Evolutionary conservation across 1,284 basidiomycete species (phyloP).

Genomic region (Sanguinoderma infundibulare): DNA sequence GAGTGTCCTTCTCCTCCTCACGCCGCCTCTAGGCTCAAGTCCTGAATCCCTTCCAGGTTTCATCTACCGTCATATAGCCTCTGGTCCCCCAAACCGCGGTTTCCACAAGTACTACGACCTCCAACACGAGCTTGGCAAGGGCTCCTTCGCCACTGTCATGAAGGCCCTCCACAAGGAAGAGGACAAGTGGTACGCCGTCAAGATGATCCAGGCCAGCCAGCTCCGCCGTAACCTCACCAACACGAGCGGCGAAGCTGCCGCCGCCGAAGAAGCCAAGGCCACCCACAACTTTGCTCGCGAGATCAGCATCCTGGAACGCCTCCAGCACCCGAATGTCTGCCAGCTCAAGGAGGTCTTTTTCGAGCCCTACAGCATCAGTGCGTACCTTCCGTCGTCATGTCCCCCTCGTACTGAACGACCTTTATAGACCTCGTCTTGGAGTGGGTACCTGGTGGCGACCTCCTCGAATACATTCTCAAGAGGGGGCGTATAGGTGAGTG

Average conservation of each 20-base stretch:
- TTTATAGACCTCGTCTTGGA: constrained; percentile 75
- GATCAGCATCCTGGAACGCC: constrained; percentile 75
- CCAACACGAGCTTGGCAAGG: constrained; percentile 71
- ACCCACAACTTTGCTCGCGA: constrained; percentile 75
- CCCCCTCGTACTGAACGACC: neutral
- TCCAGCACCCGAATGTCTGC: constrained; percentile 85
- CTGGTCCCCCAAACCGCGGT: constrained; percentile 50
- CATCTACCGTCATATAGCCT: constrained; percentile 58
- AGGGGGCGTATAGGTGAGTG: constrained; percentile 60
- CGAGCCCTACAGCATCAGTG: constrained; percentile 69
- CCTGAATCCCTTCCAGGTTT: constrained; percentile 40
- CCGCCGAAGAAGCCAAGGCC: constrained; percentile 13
- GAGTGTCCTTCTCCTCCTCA: constrained; percentile 33
- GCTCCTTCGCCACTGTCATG: constrained; percentile 82
- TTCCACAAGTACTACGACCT: constrained; percentile 70
- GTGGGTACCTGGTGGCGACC: constrained; percentile 84
- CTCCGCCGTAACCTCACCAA: constrained; percentile 28
- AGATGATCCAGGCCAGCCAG: constrained; percentile 68
- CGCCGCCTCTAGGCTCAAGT: neutral
- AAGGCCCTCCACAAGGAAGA: constrained; percentile 65
- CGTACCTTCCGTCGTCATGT: constrained; percentile 23
- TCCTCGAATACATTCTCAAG: constrained; percentile 80
- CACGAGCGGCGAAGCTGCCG: neutral
- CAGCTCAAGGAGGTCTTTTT: constrained; percentile 79
- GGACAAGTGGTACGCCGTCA: constrained; percentile 73